Base-by-base conservation (phyloP, 164 flowering plant species). In the Sextonia rubra region DNA sequence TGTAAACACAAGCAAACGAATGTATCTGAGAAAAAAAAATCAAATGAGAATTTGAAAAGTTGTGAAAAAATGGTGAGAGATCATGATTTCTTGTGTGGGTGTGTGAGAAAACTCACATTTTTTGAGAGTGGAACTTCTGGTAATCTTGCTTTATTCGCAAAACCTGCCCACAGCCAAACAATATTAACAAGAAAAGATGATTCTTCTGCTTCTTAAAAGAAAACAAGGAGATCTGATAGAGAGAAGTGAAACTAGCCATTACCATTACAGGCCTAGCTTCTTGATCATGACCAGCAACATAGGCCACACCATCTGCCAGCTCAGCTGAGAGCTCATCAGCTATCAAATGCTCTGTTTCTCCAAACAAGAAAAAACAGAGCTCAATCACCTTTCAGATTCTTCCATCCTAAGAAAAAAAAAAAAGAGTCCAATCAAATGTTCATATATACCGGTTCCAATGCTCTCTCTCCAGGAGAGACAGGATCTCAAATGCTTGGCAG, bases 321-420 rank as follows among this genome's bases (percentile, higher is more conserved):
- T 92, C 99, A 30, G 88, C 84, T 4, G 96, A 87, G 84, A 96
- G 93, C 85, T 96, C 99, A 79, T 96, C 99, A 1, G 98, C 99
- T 22, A 89, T 91, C 78, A 96, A 77, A 74, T 85, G 81, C 29
- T 93, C 99, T 96, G 83, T 70, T 66, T 73, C 49, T 25, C 12
- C 76, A 79, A 73, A 70, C 71, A 73, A 37, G 68, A 67, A 52
- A 29, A 68, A 62, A 32, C 67, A 69, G 67, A 74, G 77, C 64
- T 75, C 69, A 70, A 69, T 60, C 56, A 12, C 69, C n/a, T n/a
- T n/a, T n/a, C n/a, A n/a, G n/a, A n/a, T 56, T 15, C 49, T 68
- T 69, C 37, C 11, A n/a, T n/a, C n/a, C n/a, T n/a, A 37, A 37
- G 47, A 58, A 70, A 60, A 71, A 76, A 25, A 72, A 66, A 61